A percentile compares a stretch with the other conserved stretches of the same genome.
phyloP scores from a whole-genome alignment of 208 protist species.

The Leishmania amazonensis region DNA sequence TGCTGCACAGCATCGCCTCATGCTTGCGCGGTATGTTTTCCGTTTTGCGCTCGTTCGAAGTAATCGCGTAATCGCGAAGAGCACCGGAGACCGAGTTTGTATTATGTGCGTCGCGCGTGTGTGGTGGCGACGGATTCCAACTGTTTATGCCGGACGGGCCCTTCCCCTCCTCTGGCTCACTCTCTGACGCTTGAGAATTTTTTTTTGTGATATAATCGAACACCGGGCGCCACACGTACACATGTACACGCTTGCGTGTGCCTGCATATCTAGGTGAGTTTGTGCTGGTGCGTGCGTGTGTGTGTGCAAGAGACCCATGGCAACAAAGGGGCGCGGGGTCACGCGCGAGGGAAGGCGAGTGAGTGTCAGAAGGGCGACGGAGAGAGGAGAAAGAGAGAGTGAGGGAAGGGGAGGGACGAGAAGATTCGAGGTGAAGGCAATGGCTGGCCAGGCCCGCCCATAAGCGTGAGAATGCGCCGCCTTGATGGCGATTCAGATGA shows the following conservation, averaged over 20 bases:
- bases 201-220: not conserved
- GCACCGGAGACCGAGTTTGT: not conserved
- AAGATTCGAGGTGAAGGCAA: not conserved
- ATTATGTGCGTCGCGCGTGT: not conserved
- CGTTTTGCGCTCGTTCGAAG: not conserved
- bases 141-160: not conserved
- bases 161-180: not conserved
- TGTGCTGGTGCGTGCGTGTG: not conserved
- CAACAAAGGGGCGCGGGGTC: not conserved
- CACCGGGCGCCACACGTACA: not conserved
- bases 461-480: not conserved
- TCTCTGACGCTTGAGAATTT: not conserved
- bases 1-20: slow-evolving; percentile 23
- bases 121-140: not conserved
- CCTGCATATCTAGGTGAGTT: not conserved
- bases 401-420: not conserved
- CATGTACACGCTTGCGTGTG: not conserved
- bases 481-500: not conserved
- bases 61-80: not conserved
- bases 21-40: not conserved
- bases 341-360: not conserved
- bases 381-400: not conserved
- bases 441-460: not conserved
- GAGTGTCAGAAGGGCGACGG: not conserved
- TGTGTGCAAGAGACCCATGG: not conserved